phyloP scores from a whole-genome alignment of 129 eudicot species.

The Saposhnikovia divaricata region DNA sequence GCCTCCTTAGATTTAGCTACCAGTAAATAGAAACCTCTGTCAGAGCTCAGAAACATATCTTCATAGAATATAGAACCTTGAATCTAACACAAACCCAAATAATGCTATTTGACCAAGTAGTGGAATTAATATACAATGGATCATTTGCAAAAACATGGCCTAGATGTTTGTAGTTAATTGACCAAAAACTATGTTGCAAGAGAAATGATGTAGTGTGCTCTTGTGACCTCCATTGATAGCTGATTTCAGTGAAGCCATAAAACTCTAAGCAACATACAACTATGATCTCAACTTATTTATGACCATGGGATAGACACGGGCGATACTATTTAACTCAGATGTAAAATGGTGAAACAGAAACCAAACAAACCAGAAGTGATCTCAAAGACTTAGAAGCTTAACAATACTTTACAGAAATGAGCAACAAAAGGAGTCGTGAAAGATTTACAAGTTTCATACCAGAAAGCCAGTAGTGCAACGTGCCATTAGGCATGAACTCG shows the following conservation, averaged over 20 bases:
- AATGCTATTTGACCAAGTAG: not conserved
- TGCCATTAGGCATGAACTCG: slow-evolving; percentile 82
- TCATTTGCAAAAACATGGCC: not conserved
- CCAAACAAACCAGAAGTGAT: not conserved
- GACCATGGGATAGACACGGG: not conserved
- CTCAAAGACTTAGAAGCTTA: not conserved
- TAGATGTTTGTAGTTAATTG: not conserved
- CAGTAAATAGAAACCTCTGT: not conserved
- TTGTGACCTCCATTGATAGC: not conserved
- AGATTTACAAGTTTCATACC: slow-evolving; percentile 35
- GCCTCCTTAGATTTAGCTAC: slow-evolving; percentile 46
- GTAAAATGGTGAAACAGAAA: not conserved
- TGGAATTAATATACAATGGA: not conserved
- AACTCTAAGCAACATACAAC: not conserved
- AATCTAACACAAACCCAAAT: slow-evolving; percentile 5
- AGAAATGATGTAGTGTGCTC: not conserved
- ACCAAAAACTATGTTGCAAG: not conserved
- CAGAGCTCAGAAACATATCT: not conserved
- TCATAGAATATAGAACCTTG: not conserved
- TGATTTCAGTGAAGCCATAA: not conserved
- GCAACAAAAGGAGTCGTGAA: not conserved
- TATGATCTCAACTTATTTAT: not conserved
- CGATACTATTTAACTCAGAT: not conserved
- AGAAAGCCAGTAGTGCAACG: slow-evolving; percentile 65
- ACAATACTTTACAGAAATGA: not conserved